Evolutionary conservation across 2,329 filamentous ascomycete genomes (phyloP).

Genomic region (Podosphaera leucotricha): DNA sequence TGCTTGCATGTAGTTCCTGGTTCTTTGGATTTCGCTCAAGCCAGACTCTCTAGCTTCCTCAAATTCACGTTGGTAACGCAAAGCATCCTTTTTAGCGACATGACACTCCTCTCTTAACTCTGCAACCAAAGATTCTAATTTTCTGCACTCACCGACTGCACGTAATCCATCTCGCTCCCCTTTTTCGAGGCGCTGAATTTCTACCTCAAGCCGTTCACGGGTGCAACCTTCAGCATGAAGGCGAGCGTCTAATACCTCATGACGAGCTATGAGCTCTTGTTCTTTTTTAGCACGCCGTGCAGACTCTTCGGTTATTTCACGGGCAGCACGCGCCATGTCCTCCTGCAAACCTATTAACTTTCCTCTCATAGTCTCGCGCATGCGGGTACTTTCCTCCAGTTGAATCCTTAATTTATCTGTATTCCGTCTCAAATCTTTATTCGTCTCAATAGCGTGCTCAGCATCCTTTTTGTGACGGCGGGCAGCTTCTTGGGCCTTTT

Average conservation of each 20-base stretch:
- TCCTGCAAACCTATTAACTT: constrained; percentile 73
- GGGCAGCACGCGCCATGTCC: constrained; percentile 59
- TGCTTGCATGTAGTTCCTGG: constrained; percentile 51
- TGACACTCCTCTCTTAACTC: constrained; percentile 43
- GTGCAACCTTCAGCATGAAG: constrained; percentile 53
- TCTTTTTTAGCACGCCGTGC: constrained; percentile 57
- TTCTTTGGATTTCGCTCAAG: constrained; percentile 58
- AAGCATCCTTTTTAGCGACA: constrained; percentile 20
- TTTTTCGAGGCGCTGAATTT: constrained; percentile 39
- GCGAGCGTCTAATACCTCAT: constrained; percentile 55
- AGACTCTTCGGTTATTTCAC: constrained; percentile 65
- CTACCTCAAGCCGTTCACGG: constrained; percentile 39
- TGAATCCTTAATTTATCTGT: constrained; percentile 54
- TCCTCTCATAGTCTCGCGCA: constrained; percentile 60
- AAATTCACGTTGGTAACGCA: constrained; percentile 53
- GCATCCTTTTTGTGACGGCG: constrained; percentile 35
- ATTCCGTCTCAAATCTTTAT: constrained; percentile 50
- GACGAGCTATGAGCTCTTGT: constrained; percentile 52
- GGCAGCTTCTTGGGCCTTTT: constrained; percentile 37
- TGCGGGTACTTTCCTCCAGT: constrained; percentile 62
- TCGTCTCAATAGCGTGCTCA: constrained; percentile 31
- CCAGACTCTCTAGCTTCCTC: constrained; percentile 63
- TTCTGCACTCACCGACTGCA: constrained; percentile 36
- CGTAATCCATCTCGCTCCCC: constrained; percentile 42
- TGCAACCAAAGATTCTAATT: constrained; percentile 29